phyloP scores from a whole-genome alignment of 2,329 filamentous ascomycete species.

The Talaromyces rugulosus region DNA sequence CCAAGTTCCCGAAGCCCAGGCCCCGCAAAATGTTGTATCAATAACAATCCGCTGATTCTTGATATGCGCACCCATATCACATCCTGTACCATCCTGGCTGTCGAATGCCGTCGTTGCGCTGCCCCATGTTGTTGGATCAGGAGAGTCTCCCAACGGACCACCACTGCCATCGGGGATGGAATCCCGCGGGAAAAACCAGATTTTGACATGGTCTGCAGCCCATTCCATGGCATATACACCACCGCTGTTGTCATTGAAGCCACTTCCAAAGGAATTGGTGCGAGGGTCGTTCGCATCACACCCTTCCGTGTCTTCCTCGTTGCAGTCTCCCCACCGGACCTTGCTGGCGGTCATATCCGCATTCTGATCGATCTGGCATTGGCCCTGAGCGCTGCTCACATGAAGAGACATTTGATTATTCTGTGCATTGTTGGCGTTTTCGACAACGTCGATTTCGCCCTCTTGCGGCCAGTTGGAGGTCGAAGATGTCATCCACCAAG shows the following conservation, averaged over 20 bases:
- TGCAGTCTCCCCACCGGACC: slow-evolving; percentile 49
- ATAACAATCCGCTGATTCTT: slow-evolving; percentile 64
- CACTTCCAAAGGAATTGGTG: slow-evolving; percentile 56
- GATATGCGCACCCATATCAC: slow-evolving; percentile 69
- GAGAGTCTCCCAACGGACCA: slow-evolving; percentile 57
- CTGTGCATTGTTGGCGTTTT: slow-evolving; percentile 64
- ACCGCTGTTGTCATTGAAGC: slow-evolving; percentile 66
- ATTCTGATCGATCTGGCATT: slow-evolving; percentile 32
- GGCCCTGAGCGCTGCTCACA: slow-evolving; percentile 44
- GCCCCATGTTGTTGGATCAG: slow-evolving; percentile 67
- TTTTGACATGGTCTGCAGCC: slow-evolving; percentile 65
- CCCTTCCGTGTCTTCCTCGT: slow-evolving; percentile 51
- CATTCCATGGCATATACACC: slow-evolving; percentile 75
- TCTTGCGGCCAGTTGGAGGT: slow-evolving; percentile 65
- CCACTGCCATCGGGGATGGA: slow-evolving; percentile 54
- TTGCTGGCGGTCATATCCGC: too few species aligned
- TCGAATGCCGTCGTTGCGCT: slow-evolving; percentile 64
- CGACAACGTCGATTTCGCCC: slow-evolving; percentile 77
- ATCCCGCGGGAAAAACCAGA: slow-evolving; percentile 73
- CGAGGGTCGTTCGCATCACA: slow-evolving; percentile 55
- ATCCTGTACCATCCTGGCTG: slow-evolving; percentile 52
- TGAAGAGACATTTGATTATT: slow-evolving; percentile 64
- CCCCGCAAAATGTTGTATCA: slow-evolving; percentile 81
- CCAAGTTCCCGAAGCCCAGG: slow-evolving; percentile 78
- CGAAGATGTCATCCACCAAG: slow-evolving; percentile 30